These are phyloP conservation scores for Pistacia atlantica DNA, from an alignment of 345 rosid species.

Conservation along the genomic window DNA sequence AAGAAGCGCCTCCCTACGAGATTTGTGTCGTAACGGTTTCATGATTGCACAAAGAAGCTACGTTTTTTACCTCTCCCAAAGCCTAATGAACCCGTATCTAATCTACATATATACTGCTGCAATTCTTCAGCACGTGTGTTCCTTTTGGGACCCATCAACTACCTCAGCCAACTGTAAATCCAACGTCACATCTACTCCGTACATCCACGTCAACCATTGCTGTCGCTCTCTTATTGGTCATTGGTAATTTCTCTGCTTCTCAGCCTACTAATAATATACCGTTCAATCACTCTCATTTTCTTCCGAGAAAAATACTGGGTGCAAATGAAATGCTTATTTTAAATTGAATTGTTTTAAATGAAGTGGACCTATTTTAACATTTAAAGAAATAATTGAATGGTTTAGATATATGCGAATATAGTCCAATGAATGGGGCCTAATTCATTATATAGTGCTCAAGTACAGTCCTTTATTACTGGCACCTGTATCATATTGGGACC, in stretches of 20 bases:
- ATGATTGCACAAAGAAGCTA: conserved; percentile 28
- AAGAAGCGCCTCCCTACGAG: conserved; percentile 5
- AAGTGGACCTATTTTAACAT: too few relatives aligned
- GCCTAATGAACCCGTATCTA: background rate
- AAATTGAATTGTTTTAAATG: too few relatives aligned
- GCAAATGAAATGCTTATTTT: too few relatives aligned
- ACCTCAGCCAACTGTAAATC: conserved; percentile 46
- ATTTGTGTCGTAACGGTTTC: conserved; percentile 31
- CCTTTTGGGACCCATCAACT: conserved; percentile 25
- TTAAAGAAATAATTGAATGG: too few relatives aligned
- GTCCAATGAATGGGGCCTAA: conserved; percentile 14
- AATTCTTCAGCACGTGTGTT: conserved; percentile 28
- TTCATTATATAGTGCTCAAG: conserved; percentile 2
- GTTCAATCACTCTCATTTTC: background rate
- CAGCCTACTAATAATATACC: too few relatives aligned
- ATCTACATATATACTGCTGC: background rate
- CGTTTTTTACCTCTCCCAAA: background rate
- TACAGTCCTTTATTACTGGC: background rate
- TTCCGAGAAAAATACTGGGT: too few relatives aligned
- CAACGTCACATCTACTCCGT: conserved; percentile 37
- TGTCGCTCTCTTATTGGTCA: conserved; percentile 27
- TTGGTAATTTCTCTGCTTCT: background rate
- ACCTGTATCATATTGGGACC: conserved; percentile 24
- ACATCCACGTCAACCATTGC: conserved; percentile 22
- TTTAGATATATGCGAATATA: background rate